Evolutionary conservation across 2,329 filamentous ascomycete genomes (phyloP).

Genomic region (Talaromyces sp.): DNA sequence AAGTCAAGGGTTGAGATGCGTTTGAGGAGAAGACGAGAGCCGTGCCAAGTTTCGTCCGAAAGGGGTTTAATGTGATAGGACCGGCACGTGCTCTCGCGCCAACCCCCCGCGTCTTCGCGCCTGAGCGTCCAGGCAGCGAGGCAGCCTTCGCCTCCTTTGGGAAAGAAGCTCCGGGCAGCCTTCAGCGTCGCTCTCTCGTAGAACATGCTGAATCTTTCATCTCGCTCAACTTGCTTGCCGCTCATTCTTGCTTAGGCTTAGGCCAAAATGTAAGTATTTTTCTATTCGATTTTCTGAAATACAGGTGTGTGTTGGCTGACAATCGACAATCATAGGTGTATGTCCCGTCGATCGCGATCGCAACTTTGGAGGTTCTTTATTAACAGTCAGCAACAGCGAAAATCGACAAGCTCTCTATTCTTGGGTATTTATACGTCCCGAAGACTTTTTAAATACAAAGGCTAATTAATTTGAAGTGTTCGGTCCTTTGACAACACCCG

Average conservation of each 20-base stretch:
- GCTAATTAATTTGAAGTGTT: conserved; percentile 41
- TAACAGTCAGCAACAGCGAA: conserved; percentile 49
- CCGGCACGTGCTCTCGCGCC: conserved; percentile 4
- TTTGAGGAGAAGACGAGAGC: neutral
- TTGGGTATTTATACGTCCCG: conserved; percentile 49
- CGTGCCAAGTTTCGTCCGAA: neutral
- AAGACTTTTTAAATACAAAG: neutral
- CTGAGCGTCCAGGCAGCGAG: conserved; percentile 11
- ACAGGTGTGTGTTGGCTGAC: neutral
- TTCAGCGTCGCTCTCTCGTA: neutral
- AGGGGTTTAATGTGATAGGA: neutral
- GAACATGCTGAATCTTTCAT: neutral
- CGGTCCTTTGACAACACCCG: conserved; percentile 78
- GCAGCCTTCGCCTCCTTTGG: conserved; percentile 7
- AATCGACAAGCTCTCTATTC: conserved; percentile 84
- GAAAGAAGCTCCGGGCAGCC: neutral
- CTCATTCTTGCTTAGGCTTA: neutral
- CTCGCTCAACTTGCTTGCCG: neutral
- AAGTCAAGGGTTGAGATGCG: neutral
- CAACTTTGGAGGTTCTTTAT: neutral
- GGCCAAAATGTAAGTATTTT: conserved; percentile 6
- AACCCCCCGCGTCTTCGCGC: no score
- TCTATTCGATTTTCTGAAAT: neutral
- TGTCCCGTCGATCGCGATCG: neutral
- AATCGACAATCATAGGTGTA: conserved; percentile 7